A percentile compares a stretch with the other conserved stretches of the same genome.
These are phyloP conservation scores for Stenocarpella maydis DNA, from an alignment of 2,329 filamentous ascomycete genomes.

Conservation along the genomic window DNA sequence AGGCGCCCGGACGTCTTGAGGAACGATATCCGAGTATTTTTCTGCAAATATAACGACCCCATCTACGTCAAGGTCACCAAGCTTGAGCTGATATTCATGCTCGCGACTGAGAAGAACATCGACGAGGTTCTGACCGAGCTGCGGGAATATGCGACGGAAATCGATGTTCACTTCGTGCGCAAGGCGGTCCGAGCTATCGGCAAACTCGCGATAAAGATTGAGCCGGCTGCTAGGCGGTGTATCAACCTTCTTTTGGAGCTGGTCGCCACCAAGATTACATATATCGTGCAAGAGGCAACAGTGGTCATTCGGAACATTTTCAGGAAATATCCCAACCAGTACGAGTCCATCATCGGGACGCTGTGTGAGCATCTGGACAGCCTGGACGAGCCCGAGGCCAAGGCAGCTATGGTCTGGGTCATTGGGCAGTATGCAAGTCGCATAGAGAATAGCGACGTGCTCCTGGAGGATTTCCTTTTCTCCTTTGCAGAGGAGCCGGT, in stretches of 20 bases:
- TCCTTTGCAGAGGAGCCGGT: constrained; percentile 94
- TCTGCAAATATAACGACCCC: constrained; percentile 99
- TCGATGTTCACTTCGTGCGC: constrained; percentile 97
- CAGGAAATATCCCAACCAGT: constrained; percentile 98
- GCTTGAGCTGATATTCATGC: constrained; percentile 98
- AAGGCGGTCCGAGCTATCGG: constrained; percentile 98
- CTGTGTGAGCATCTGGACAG: constrained; percentile 97
- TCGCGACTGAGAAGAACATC: constrained; percentile 95
- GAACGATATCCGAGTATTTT: constrained; percentile 98
- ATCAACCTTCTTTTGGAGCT: constrained; percentile 93
- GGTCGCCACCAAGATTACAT: constrained; percentile 97
- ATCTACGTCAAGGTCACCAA: constrained; percentile 99
- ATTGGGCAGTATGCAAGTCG: constrained; percentile 97
- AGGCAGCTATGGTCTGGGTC: constrained; percentile 99
- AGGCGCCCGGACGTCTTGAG: constrained; percentile 89
- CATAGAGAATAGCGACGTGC: constrained; percentile 94
- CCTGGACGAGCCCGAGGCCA: constrained; percentile 95
- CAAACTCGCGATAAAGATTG: constrained; percentile 98
- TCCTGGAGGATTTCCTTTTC: constrained; percentile 94
- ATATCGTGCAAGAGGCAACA: constrained; percentile 98
- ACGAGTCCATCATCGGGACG: constrained; percentile 96
- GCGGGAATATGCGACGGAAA: constrained; percentile 96
- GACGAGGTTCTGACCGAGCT: constrained; percentile 93
- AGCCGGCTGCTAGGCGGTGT: constrained; percentile 87
- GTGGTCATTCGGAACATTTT: constrained; percentile 99